Evolutionary conservation across 352 stramenopile species (phyloP), one percentile per base, ranked within the genome.

Genomic region (Phytophthora pini): DNA sequence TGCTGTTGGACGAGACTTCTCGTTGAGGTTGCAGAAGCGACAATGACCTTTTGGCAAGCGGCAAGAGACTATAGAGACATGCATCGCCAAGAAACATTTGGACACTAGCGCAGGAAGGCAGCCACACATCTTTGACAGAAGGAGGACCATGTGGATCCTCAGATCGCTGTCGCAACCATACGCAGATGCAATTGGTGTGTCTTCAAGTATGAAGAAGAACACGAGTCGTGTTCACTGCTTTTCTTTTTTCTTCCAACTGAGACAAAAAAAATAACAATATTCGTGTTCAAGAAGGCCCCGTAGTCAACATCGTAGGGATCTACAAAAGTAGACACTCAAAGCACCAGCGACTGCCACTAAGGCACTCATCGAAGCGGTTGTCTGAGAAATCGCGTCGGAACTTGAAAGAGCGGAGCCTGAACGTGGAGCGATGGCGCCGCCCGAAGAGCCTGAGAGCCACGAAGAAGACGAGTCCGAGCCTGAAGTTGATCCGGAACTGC

Each of bases 401-500:
- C 49, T 59, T 11, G 49, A 60, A 1, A 60, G 58, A 22, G 58
- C 50, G 7, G 59, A 61, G 6, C 50, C 50, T 24, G 59, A 67
- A n/a, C 59, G 50, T 31, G 59, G 48, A 15, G 59, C 49, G 22
- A 67, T 67, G 26, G 49, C 59, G 13, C 49, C 59, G 12, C 59
- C 59, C 6, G 46, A 40, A 13, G 46, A 53, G 4, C 46, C 29
- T 3, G 13, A 40, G 20, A 51, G 12, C 45, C 45, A 36, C 31
- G 55, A 62, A 10, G 41, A 53, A 8, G 17, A 34, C 13, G 48
- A 54, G 20, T 52, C 49, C 27, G 34, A 40, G 22, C 26, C 31
- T 27, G 49, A 60, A 9, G 59, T 32, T 10, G 59, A 61, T 5
- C 41, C 59, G 22, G 59, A 67, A 20, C 59, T 60, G 43, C 59